Evolutionary conservation across 2,329 filamentous ascomycete species (phyloP), one percentile per base, ranked within the genome.

Genomic region (Epichloe baconii): DNA sequence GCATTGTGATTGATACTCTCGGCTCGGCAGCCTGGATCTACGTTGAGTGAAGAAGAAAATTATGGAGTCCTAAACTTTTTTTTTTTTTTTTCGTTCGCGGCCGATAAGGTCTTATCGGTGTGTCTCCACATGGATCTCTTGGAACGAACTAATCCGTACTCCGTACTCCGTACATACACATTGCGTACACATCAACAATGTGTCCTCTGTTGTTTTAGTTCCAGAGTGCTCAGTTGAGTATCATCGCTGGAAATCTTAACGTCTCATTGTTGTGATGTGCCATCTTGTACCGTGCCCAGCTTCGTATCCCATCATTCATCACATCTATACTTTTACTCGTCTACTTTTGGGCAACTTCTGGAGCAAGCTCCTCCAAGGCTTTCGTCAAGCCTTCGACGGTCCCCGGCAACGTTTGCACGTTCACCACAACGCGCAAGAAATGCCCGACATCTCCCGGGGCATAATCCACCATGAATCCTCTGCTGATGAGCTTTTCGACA

Each of bases 401-500:
- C 4, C 67, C 68, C 53, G 60, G 62, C 47, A 75, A 59, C 11
- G 78, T 81, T 67, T 78, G 75, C 49, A 69, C 70, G 57, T 80
- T 81, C 4, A 81, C 71, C 41, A 81, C 78, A 1, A 79, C 76
- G n/a, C 78, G 68, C 62, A 81, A 75, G 61, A 81, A 79, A 59
- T 72, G 74, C 2, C 78, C 78, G 53, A 63, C 67, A 6, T 72
- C 68, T 2, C 77, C 78, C 0, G 78, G 77, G n/a, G 78, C 76
- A 57, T 79, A 80, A 58, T 81, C 78, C 0, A 79, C 64, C 78
- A 81, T 81, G 67, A 76, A 81, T 0, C 78, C 78, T 45, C 76
- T 64, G 3, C 58, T 54, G 12, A 79, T 69, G 54, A 81, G 64
- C 57, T 61, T 67, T 47, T 64, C 62, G 1, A 73, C 76, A 60